These are phyloP conservation scores for Lentinula edodes DNA, from an alignment of 768 basidiomycete species.

Conservation along the genomic window DNA sequence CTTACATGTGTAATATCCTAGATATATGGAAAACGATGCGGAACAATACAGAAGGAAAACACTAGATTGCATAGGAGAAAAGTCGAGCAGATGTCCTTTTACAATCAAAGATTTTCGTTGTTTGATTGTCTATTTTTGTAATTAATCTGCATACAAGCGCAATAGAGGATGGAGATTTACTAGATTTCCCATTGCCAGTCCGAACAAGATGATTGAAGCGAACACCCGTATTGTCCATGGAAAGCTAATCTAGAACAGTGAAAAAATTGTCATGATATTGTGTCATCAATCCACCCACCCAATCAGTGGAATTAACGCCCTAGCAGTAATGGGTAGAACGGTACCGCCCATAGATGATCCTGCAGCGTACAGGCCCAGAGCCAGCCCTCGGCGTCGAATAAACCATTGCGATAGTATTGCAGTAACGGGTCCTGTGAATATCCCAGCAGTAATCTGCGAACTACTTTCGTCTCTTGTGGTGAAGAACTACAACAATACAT, in stretches of 20 bases:
- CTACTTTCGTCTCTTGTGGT: background rate
- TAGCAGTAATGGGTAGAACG: background rate
- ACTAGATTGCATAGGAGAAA: background rate
- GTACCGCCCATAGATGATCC: background rate
- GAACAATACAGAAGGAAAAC: background rate
- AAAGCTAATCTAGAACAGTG: background rate
- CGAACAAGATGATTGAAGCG: background rate
- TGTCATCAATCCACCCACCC: background rate
- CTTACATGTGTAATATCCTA: background rate
- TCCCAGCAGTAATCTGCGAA: background rate
- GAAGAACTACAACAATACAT: background rate
- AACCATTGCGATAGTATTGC: background rate
- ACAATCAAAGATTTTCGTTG: background rate
- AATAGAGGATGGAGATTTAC: background rate
- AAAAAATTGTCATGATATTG: no score
- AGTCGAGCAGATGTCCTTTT: background rate
- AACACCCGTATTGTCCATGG: background rate
- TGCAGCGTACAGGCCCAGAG: background rate
- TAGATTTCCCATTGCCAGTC: background rate
- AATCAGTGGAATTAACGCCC: background rate
- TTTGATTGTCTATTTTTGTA: background rate
- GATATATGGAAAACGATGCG: background rate
- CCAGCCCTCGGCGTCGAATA: background rate
- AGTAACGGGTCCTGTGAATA: background rate
- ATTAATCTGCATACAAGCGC: background rate